Conservation (phyloP, 306 rosid genomes). For the Pyrus bretschneideri region DNA sequence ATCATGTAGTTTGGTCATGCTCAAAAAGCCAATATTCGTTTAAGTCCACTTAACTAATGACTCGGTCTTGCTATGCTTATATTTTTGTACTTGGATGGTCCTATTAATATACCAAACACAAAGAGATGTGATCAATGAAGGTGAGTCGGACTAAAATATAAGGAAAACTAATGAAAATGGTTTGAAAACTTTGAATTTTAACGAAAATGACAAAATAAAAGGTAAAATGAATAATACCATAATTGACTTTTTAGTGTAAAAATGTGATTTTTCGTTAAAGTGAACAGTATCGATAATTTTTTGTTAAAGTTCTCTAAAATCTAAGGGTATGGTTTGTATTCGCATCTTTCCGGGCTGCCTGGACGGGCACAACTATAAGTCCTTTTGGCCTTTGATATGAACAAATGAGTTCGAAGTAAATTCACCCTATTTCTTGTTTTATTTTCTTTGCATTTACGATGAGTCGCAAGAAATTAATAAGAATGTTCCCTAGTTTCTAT, state of each 20-base stretch:
- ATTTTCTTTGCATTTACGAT: background rate
- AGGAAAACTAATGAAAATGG: background rate
- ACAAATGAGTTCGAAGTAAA: background rate
- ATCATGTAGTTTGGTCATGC: background rate
- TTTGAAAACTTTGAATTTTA: too few relatives aligned
- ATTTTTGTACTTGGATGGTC: background rate
- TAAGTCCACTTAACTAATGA: background rate
- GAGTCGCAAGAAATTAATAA: background rate
- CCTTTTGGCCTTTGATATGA: background rate
- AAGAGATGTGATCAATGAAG: background rate
- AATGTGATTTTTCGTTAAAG: too few relatives aligned
- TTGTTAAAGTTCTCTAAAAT: too few relatives aligned
- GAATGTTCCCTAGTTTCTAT: background rate
- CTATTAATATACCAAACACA: too few relatives aligned
- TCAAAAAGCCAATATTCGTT: background rate
- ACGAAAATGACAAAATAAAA: too few relatives aligned
- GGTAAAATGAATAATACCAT: too few relatives aligned
- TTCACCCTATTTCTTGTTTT: background rate
- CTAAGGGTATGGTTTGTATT: background rate
- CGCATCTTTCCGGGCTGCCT: background rate
- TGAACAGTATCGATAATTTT: rapidly evolving
- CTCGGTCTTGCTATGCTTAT: background rate
- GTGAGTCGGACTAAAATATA: too few relatives aligned
- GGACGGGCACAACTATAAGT: background rate
- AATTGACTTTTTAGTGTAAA: too few relatives aligned